Evolutionary conservation across 1,284 basidiomycete species (phyloP), one percentile per base, ranked within the genome.

Genomic region (Trichosporon sp.): DNA sequence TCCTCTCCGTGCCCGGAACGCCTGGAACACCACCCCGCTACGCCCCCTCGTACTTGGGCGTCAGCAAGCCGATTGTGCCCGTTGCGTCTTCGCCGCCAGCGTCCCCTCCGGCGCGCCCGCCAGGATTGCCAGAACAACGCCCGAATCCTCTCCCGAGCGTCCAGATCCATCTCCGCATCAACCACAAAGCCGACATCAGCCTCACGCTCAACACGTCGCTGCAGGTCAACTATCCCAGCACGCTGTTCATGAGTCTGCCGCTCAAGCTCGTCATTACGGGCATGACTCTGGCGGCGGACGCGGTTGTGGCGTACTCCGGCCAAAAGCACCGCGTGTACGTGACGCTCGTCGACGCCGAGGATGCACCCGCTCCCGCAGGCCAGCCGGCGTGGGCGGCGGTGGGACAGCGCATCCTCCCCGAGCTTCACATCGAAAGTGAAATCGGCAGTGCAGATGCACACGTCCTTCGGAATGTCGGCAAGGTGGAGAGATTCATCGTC

Each of bases 361-460:
- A 58, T 23, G 18, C 27, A n/a, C 56, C 56, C 29, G 3, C 29
- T 2, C 56, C 35, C 5, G 62, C 53, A 15, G 65, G 67, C 1
- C 63, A 67, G 27, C 62, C 51, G 1, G 67, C 79, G 15, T 60
- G 56, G 56, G 56, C 56, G 18, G 79, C 92, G 0, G 86, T 92
- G 2, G 96, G 95, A 0, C 89, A 92, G 76, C 87, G 92, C 27
- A 84, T 99, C 31, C 84, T 99, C n/a, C 93, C 93, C 0, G 88
- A 89, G n/a, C 91, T 98, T 68, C 88, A 90, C 75, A 95, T 99
- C 78, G 96, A 99, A 83, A 93, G 91, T 78, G 93, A 97, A 84
- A 96, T 99, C 65, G 97, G 97, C 0, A 93, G 98, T 85, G 86
- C 91, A 31, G 95, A 98, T 80, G 97, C 95, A 75, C 95, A 98